A percentile compares a stretch with the other conserved stretches of the same genome.
Conservation (phyloP, 257 asterid genomes). For the Solanum bukasovii region DNA sequence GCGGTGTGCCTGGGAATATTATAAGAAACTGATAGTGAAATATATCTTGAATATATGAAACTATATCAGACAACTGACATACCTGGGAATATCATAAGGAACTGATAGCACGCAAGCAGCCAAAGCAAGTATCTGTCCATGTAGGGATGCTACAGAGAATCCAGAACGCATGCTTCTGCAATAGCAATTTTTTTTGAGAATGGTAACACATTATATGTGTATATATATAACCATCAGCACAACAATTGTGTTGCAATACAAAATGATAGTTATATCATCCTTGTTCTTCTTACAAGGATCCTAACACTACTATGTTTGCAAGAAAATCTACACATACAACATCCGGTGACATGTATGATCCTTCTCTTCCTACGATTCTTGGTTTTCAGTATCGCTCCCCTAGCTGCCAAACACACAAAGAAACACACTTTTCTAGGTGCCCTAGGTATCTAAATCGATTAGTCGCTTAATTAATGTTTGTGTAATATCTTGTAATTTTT, state of each 20-base stretch:
- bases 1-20: slow-evolving; percentile 76
- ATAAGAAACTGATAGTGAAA: slow-evolving; percentile 58
- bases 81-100: slow-evolving; percentile 99
- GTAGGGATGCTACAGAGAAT: slow-evolving; percentile 61
- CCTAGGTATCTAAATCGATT: neutral
- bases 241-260: neutral
- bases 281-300: neutral
- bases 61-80: slow-evolving; percentile 9
- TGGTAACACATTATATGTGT: neutral
- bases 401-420: neutral
- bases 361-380: neutral
- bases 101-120: slow-evolving; percentile 89
- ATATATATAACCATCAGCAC: neutral
- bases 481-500: neutral
- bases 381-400: neutral
- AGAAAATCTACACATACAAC: neutral
- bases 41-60: neutral
- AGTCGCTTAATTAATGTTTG: neutral
- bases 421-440: neutral
- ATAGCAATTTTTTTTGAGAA: neutral
- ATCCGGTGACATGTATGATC: neutral
- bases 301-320: neutral
- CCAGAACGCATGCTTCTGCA: slow-evolving; percentile 59
- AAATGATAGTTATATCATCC: neutral
- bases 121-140: slow-evolving; percentile 90